These are phyloP conservation scores for Zalaria sp. DNA, from an alignment of 2,329 filamentous ascomycete species.

Conservation along the genomic window DNA sequence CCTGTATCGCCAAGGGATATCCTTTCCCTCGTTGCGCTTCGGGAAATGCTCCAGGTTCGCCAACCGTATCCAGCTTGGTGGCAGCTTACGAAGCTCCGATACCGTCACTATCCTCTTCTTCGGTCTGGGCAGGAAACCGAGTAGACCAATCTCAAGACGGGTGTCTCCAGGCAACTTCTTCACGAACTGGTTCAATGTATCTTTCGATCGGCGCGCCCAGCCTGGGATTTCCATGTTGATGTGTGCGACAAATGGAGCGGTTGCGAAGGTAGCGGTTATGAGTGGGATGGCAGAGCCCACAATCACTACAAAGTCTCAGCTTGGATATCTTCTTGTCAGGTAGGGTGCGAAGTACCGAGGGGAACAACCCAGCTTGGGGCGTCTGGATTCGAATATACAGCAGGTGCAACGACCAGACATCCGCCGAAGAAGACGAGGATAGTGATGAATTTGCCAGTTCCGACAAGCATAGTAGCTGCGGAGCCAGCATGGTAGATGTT, in stretches of 20 bases:
- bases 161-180: slow-evolving; percentile 28
- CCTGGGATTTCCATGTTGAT: slow-evolving; percentile 56
- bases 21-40: slow-evolving; percentile 16
- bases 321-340: slow-evolving; percentile 1
- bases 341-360: slow-evolving; percentile 17
- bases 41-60: slow-evolving; percentile 17
- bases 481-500: slow-evolving; percentile 67
- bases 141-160: slow-evolving; percentile 23
- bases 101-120: slow-evolving; percentile 13
- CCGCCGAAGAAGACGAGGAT: slow-evolving; percentile 57
- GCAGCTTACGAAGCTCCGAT: slow-evolving; percentile 12
- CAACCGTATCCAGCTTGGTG: slow-evolving; percentile 7
- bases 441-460: slow-evolving; percentile 55
- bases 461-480: slow-evolving; percentile 51
- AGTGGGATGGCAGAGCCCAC: slow-evolving; percentile 51
- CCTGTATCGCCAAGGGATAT: neutral
- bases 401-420: slow-evolving; percentile 47
- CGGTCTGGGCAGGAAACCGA: slow-evolving; percentile 26
- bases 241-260: slow-evolving; percentile 57
- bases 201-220: slow-evolving; percentile 47
- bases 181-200: slow-evolving; percentile 40
- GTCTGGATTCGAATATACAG: slow-evolving; percentile 32
- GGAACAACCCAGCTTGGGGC: slow-evolving; percentile 28
- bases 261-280: slow-evolving; percentile 47
- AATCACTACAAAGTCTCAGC: slow-evolving; percentile 29